Evolutionary conservation across 2,329 filamentous ascomycete genomes (phyloP).

Genomic region (Monilinia fructicola): DNA sequence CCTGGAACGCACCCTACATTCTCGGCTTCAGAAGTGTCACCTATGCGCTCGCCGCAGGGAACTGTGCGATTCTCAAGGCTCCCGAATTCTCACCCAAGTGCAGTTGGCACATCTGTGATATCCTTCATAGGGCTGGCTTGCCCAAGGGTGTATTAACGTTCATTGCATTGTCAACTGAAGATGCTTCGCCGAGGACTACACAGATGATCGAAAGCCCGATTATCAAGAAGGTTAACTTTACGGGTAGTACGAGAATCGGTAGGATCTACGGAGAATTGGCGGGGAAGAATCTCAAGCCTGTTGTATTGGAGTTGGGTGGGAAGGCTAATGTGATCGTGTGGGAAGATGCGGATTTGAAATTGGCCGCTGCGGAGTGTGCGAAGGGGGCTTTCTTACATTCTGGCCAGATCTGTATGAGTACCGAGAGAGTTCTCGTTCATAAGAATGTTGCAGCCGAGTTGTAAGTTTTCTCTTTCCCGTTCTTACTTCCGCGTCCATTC

Average conservation of each 20-base stretch:
- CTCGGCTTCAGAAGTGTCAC: constrained; percentile 55
- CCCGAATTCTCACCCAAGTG: constrained; percentile 66
- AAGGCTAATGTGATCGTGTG: constrained; percentile 78
- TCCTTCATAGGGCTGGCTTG: constrained; percentile 72
- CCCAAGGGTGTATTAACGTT: constrained; percentile 74
- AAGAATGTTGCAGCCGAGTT: constrained; percentile 50
- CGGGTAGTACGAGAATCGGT: constrained; percentile 72
- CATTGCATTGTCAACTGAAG: constrained; percentile 62
- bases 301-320: constrained; percentile 78
- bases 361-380: constrained; percentile 66
- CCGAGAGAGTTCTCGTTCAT: constrained; percentile 68
- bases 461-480: constrained; percentile 33
- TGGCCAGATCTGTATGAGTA: constrained; percentile 85
- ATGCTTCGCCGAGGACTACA: constrained; percentile 66
- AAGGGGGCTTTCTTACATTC: constrained; percentile 70
- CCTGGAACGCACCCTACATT: constrained; percentile 67
- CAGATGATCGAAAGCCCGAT: constrained; percentile 64
- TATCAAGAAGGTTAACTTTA: constrained; percentile 84
- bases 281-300: constrained; percentile 74
- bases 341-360: constrained; percentile 74
- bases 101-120: constrained; percentile 60
- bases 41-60: constrained; percentile 73
- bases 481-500: not conserved
- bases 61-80: constrained; percentile 72
- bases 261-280: constrained; percentile 68